phyloP scores from a whole-genome alignment of 2,329 filamentous ascomycete species.

The Arthrobotrys megalospora region DNA sequence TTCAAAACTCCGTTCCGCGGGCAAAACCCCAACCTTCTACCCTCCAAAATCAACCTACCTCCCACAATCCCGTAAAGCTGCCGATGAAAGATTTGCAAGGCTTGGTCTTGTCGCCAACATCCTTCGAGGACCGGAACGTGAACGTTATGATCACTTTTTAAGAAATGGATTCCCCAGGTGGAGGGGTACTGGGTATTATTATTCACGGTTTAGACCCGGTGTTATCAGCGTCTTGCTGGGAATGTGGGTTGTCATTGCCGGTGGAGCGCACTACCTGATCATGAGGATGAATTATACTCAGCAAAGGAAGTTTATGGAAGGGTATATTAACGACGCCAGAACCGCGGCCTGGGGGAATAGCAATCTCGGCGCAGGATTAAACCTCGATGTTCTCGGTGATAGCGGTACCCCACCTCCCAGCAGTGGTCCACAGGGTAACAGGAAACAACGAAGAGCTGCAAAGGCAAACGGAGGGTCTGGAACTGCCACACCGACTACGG shows the following conservation, averaged over 20 bases:
- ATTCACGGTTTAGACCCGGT: constrained; percentile 91
- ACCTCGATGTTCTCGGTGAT: constrained; percentile 40
- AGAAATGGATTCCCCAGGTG: constrained; percentile 93
- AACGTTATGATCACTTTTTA: constrained; percentile 95
- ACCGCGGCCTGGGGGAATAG: constrained; percentile 88
- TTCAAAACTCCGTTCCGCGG: constrained; percentile 34
- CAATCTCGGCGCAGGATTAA: constrained; percentile 62
- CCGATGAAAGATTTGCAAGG: constrained; percentile 85
- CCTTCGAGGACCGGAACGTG: constrained; percentile 82
- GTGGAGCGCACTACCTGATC: constrained; percentile 87
- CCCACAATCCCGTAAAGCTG: constrained; percentile 83
- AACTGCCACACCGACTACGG: constrained; percentile 71
- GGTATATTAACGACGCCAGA: constrained; percentile 91
- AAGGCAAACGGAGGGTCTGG: constrained; percentile 68
- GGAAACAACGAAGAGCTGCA: constrained; percentile 69
- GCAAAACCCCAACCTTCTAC: constrained; percentile 71
- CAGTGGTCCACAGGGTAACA: constrained; percentile 66
- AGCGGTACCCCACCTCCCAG: constrained; percentile 47
- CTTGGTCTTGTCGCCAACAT: constrained; percentile 88
- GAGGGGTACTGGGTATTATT: constrained; percentile 99
- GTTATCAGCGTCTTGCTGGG: constrained; percentile 86
- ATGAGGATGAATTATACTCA: constrained; percentile 90
- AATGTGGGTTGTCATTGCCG: constrained; percentile 85
- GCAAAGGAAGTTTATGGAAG: constrained; percentile 89
- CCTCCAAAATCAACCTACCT: constrained; percentile 77